These are phyloP conservation scores for Waltergamsia citrina DNA, from an alignment of 2,329 filamentous ascomycete species.

Conservation along the genomic window DNA sequence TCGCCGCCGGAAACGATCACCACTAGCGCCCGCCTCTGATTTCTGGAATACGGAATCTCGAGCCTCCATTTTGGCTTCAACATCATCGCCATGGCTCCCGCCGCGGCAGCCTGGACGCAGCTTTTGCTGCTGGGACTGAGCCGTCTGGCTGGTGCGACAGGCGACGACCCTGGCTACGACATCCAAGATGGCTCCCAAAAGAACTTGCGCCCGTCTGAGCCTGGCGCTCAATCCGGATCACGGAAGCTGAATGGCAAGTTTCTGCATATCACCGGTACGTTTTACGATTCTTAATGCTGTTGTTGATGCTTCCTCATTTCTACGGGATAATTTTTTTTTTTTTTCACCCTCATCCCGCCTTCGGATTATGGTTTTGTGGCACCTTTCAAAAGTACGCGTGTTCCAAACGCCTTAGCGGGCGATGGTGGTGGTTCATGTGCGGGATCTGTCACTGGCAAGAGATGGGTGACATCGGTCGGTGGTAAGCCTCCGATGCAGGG, in stretches of 20 bases:
- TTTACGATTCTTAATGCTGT: background rate
- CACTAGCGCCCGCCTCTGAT: background rate
- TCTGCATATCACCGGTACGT: conserved; percentile 77
- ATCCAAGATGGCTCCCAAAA: no score
- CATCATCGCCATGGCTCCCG: background rate
- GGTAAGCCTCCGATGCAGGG: no score
- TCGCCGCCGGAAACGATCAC: background rate
- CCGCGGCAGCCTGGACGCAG: conserved; percentile 2
- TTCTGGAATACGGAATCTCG: no score
- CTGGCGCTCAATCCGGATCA: conserved; percentile 12
- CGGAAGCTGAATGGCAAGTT: conserved; percentile 62
- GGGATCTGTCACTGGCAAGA: no score
- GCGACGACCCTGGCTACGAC: no score
- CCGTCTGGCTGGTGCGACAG: no score
- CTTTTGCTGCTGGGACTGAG: conserved; percentile 1
- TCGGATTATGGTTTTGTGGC: no score
- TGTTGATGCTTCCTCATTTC: background rate
- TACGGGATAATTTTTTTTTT: background rate
- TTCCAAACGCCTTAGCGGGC: no score
- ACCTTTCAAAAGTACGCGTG: no score
- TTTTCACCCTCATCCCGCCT: no score
- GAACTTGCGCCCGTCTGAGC: background rate
- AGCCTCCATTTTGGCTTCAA: background rate
- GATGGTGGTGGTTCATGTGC: no score
- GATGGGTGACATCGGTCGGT: no score